Conservation (phyloP, 116 monocot genomes). For the Dioscorea cayenensis region DNA sequence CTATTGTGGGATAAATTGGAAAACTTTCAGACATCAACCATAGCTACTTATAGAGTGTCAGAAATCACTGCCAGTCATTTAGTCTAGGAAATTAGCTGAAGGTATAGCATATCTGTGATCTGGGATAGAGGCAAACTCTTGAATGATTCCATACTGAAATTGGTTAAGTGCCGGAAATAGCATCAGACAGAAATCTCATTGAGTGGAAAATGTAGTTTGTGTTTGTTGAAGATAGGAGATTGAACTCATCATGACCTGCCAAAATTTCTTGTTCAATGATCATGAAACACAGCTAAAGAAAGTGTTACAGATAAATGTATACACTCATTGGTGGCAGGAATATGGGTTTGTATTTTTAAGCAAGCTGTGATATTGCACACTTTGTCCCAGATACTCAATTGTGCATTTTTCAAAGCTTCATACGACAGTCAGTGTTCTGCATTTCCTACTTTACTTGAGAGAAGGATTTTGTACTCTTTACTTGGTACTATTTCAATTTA, state of each 20-base stretch:
- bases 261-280: conserved; percentile 29
- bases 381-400: neutral
- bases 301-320: conserved; percentile 55
- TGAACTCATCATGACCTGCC: conserved; percentile 29
- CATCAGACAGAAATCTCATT: conserved; percentile 40
- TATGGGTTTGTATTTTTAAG: conserved; percentile 65
- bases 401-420: no score
- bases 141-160: conserved; percentile 48
- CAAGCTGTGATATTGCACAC: conserved; percentile 1
- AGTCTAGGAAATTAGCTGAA: conserved; percentile 14
- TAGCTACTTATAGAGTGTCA: neutral
- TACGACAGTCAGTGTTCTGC: no score
- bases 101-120: conserved; percentile 11
- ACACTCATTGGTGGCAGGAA: conserved; percentile 57
- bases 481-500: no score
- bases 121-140: conserved; percentile 63
- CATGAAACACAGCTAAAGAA: conserved; percentile 61
- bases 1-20: neutral
- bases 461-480: no score
- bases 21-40: no score
- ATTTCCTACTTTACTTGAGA: no score
- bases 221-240: conserved; percentile 52
- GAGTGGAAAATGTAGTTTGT: conserved; percentile 43
- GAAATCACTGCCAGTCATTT: neutral
- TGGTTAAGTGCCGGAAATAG: conserved; percentile 68